A percentile compares a stretch with the other conserved stretches of the same genome.
These are phyloP conservation scores for Pestalotiopsis sp. DNA, from an alignment of 2,329 filamentous ascomycete species.

Conservation along the genomic window DNA sequence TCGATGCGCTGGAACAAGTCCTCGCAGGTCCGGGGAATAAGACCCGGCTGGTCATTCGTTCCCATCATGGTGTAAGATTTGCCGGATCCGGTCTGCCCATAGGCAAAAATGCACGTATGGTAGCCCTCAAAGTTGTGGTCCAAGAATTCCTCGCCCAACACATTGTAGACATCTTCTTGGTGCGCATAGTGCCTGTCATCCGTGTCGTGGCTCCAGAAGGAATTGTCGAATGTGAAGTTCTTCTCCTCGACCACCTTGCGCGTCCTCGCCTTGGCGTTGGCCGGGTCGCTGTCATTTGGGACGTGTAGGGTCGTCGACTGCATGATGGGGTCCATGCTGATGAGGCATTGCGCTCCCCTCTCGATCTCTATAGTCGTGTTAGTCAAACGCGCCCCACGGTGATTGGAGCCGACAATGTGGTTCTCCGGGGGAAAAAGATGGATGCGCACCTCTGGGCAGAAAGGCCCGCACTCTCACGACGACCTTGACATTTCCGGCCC, in stretches of 20 bases:
- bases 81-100: constrained; percentile 95
- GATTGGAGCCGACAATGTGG: too few relatives aligned
- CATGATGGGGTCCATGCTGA: constrained; percentile 86
- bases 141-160: constrained; percentile 92
- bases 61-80: constrained; percentile 99
- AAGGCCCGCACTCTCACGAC: constrained; percentile 82
- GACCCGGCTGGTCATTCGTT: constrained; percentile 77
- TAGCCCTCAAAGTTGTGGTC: constrained; percentile 99
- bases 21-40: constrained; percentile 94
- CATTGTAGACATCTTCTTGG: constrained; percentile 93
- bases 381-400: constrained; percentile 8
- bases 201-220: constrained; percentile 92
- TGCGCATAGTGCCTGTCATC: constrained; percentile 83
- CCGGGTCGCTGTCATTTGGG: constrained; percentile 60
- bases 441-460: constrained; percentile 69
- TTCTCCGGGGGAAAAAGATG: not conserved
- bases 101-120: constrained; percentile 98
- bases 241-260: constrained; percentile 85
- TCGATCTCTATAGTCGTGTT: constrained; percentile 68
- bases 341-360: constrained; percentile 79
- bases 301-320: constrained; percentile 82
- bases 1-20: constrained; percentile 95
- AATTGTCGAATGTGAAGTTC: constrained; percentile 94
- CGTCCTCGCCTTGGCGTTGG: constrained; percentile 62
- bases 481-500: constrained; percentile 79